phyloP scores from a whole-genome alignment of 371 early-diverging fungal species.

The Dichotomocladium elegans region DNA sequence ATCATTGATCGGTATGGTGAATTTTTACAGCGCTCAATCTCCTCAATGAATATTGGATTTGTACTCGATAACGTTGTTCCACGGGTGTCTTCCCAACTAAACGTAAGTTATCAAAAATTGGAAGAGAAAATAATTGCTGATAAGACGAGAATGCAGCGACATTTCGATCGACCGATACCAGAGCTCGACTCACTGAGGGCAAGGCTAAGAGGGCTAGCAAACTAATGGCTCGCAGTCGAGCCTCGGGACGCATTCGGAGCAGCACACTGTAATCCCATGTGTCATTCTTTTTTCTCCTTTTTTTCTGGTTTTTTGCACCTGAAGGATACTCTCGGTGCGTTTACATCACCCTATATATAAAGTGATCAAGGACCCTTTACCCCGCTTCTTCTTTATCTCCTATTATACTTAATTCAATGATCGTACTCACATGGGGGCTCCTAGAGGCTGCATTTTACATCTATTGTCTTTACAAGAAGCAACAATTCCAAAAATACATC shows the following conservation, averaged over 20 bases:
- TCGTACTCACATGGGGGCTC: not conserved
- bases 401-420: too few species aligned
- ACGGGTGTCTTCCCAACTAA: conserved; percentile 54
- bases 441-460: conserved; percentile 29
- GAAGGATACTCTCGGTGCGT: too few species aligned
- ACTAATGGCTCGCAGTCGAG: too few species aligned
- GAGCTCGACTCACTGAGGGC: conserved; percentile 58
- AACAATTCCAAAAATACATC: conserved; percentile 22
- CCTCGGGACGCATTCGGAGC: too few species aligned
- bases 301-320: too few species aligned
- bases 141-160: conserved; percentile 31
- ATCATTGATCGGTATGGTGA: not conserved
- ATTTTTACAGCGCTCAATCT: conserved; percentile 37
- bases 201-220: conserved; percentile 41
- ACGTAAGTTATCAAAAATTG: conserved; percentile 24
- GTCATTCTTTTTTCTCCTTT: too few species aligned
- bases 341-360: too few species aligned
- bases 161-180: conserved; percentile 63
- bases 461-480: conserved; percentile 25
- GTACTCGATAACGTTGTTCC: conserved; percentile 59
- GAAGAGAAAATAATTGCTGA: not conserved
- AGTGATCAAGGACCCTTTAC: too few species aligned
- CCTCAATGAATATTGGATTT: conserved; percentile 59
- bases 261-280: too few species aligned
- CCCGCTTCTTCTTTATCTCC: too few species aligned